These are phyloP conservation scores for Lachnellula occidentalis DNA, from an alignment of 2,329 filamentous ascomycete species.

Conservation along the genomic window DNA sequence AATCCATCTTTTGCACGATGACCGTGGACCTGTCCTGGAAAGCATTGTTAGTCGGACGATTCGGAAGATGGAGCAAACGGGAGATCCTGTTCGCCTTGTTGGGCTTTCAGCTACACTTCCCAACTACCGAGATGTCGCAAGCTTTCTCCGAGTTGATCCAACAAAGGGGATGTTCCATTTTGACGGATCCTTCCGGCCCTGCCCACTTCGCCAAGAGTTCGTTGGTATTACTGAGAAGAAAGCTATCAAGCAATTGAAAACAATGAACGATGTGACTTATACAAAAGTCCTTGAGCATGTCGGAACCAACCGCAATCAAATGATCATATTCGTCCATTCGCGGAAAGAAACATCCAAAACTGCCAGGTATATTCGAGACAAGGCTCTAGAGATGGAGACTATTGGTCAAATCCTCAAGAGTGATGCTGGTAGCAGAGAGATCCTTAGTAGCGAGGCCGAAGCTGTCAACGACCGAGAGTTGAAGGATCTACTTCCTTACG, in stretches of 20 bases:
- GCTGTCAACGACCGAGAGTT: constrained; percentile 79
- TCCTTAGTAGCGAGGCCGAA: constrained; percentile 78
- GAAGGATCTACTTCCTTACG: constrained; percentile 91
- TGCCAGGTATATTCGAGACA: constrained; percentile 91
- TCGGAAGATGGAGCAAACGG: constrained; percentile 86
- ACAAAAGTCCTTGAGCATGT: constrained; percentile 96
- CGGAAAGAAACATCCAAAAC: constrained; percentile 98
- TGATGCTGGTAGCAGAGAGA: constrained; percentile 86
- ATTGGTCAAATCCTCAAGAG: constrained; percentile 93
- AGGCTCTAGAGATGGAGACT: constrained; percentile 93
- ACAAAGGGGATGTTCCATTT: constrained; percentile 91
- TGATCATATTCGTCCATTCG: constrained; percentile 98
- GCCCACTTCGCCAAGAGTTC: constrained; percentile 92
- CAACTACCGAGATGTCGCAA: constrained; percentile 94
- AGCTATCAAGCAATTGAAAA: constrained; percentile 97
- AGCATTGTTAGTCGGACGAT: constrained; percentile 96
- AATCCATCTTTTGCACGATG: constrained; percentile 95
- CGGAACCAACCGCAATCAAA: constrained; percentile 87
- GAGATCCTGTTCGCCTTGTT: constrained; percentile 84
- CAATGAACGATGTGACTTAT: constrained; percentile 99
- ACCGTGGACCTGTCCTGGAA: constrained; percentile 92
- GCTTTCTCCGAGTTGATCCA: constrained; percentile 85
- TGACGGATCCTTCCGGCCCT: constrained; percentile 88
- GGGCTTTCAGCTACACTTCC: constrained; percentile 92
- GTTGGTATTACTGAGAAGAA: constrained; percentile 97